Base-by-base conservation (phyloP, 2,329 filamentous ascomycete species). In the Trichoderma hamatum region DNA sequence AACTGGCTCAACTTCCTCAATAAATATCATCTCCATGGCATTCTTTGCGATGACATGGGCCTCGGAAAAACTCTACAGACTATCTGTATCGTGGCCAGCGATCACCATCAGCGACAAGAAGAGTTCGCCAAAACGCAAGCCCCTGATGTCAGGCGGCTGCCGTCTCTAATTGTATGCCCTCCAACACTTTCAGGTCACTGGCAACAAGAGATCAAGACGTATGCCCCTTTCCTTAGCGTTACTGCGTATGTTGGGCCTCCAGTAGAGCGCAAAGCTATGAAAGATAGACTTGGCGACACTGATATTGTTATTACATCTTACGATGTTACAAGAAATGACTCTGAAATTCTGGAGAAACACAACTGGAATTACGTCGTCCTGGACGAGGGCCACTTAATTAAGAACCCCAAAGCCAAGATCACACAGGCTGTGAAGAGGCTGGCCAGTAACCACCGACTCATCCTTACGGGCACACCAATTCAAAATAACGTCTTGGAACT, bases 1-100 rank as follows among this genome's bases (percentile, higher is more conserved):
- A 99, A 99, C 78, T 99, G 96, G 96, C 88, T 99, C 63, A 90
- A 96, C 68, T 99, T 99, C 82, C 89, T 99, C 73, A 99, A 99
- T 79, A 94, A 94, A 69, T 99, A 98, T 78, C 95, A 99, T 75
- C 88, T 99, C 1, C 96, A 99, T 75, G 96, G 96, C 60, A 97
- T 99, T 79, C 92, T 99, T 70, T 99, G 96, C 78, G 96, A 99
- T 76, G 96, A 99, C 79, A 99, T 99, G 96, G 96, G 96, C 76
- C 91, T 99, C 32, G 96, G 96, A 61, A 99, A 99, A 83, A 99
- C 96, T 1, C 83, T 99, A 13, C 96, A 99, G 79, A 99, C 96
- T 0, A 88, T 99, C 26, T 99, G 96, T 80, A 99, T 99, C 75
- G 94, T 99, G 54, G 95, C 96, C 11, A 98, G 94, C 80, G 96